Percentiles rank a stretch among this genome's conserved stretches.
Evolutionary conservation across 73 alveolate species (phyloP).

Genomic region (Symbiodinium natans): DNA sequence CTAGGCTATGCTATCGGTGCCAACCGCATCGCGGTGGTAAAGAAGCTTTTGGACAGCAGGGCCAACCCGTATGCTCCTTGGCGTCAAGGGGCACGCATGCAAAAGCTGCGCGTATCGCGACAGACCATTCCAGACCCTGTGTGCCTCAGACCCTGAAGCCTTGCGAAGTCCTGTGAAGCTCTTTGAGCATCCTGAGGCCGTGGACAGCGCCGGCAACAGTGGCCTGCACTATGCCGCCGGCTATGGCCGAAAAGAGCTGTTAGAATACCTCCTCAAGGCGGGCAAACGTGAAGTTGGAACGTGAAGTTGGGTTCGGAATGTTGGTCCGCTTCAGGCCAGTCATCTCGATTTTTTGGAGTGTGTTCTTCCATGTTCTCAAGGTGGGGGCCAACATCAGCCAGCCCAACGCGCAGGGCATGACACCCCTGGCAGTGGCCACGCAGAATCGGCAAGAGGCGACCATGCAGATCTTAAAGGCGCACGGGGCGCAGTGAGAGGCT

Average conservation of each 20-base stretch:
- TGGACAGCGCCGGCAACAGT: constrained; percentile 11
- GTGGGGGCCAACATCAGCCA: constrained; percentile 16
- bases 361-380: no score
- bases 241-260: constrained; percentile 23
- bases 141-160: no score
- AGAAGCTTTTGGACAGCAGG: constrained; percentile 49
- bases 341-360: no score
- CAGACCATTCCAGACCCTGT: no score
- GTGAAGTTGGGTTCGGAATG: not conserved
- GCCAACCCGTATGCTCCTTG: constrained; percentile 57
- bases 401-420: constrained; percentile 63
- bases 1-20: constrained; percentile 80
- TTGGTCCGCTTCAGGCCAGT: no score
- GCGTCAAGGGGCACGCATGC: no score
- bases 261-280: constrained; percentile 73
- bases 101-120: no score
- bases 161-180: no score
- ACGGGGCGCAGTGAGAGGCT: constrained; percentile 45
- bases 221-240: constrained; percentile 81
- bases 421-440: constrained; percentile 67
- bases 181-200: not conserved
- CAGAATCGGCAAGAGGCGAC: constrained; percentile 47
- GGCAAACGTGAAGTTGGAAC: not conserved
- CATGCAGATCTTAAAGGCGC: constrained; percentile 37
- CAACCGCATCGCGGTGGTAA: constrained; percentile 77